These are phyloP conservation scores for Bipolaris cookei DNA, from an alignment of 2,329 filamentous ascomycete genomes.

Conservation along the genomic window DNA sequence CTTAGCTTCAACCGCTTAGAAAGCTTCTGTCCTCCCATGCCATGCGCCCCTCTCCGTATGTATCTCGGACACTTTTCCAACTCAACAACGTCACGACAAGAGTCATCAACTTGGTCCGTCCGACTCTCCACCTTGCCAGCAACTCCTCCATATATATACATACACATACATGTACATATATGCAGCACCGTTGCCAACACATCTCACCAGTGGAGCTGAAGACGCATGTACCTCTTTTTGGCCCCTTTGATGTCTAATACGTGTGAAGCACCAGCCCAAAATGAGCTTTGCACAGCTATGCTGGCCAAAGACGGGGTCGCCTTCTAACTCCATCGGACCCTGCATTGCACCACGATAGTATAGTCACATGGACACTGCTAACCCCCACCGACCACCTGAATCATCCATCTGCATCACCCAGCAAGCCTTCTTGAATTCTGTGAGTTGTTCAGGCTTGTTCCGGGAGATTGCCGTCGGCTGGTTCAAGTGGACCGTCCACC, in stretches of 20 bases:
- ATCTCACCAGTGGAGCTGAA: not conserved
- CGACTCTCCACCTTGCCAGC: not conserved
- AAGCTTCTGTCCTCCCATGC: not conserved
- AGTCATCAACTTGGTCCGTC: not conserved
- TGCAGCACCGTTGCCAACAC: constrained; percentile 1
- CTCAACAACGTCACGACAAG: not conserved
- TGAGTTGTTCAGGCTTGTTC: not conserved
- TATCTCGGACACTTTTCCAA: not conserved
- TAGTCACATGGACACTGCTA: not conserved
- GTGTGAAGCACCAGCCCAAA: constrained; percentile 1
- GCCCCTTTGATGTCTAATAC: not conserved
- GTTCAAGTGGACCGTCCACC: not conserved
- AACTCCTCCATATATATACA: not conserved
- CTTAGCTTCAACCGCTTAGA: not conserved
- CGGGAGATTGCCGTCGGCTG: not conserved
- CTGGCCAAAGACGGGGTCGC: not conserved
- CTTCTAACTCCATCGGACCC: not conserved
- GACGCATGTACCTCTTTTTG: constrained; percentile 2
- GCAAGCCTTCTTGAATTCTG: no score
- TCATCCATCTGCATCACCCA: not conserved
- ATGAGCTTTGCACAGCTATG: not conserved
- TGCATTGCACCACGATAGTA: not conserved
- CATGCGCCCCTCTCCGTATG: not conserved
- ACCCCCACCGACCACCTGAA: not conserved
- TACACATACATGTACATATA: not conserved